A percentile compares a stretch with the other conserved stretches of the same genome.
These are phyloP conservation scores for Metschnikowia corniflorae DNA, from an alignment of 805 yeast genomes.

Conservation along the genomic window DNA sequence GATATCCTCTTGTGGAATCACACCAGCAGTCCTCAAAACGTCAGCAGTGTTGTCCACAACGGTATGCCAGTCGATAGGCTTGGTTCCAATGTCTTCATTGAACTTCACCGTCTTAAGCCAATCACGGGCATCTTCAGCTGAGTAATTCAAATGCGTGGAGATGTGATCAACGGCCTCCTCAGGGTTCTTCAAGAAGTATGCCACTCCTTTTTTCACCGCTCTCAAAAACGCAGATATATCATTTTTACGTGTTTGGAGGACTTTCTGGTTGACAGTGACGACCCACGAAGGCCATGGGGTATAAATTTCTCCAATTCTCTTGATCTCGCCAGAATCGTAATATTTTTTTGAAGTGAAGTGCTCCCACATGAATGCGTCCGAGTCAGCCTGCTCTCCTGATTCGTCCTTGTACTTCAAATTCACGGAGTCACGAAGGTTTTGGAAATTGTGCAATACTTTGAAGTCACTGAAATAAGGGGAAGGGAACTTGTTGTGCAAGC, in stretches of 20 bases:
- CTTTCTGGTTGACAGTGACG: constrained; percentile 49
- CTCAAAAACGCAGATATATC: constrained; percentile 39
- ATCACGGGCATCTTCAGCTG: constrained; percentile 68
- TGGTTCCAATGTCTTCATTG: constrained; percentile 37
- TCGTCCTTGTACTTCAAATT: constrained; percentile 43
- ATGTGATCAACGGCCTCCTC: constrained; percentile 69
- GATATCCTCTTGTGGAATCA: constrained; percentile 33
- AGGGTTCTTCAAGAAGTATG: constrained; percentile 54
- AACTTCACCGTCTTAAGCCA: constrained; percentile 83
- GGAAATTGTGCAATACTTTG: constrained; percentile 62
- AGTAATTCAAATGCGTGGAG: constrained; percentile 65
- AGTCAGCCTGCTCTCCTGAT: constrained; percentile 30
- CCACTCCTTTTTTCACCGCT: constrained; percentile 65
- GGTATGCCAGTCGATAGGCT: constrained; percentile 43
- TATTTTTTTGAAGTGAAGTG: constrained; percentile 83
- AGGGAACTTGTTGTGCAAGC: constrained; percentile 53
- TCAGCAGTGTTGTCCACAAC: constrained; percentile 54
- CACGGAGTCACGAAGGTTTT: constrained; percentile 76
- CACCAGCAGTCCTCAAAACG: constrained; percentile 64
- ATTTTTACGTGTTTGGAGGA: constrained; percentile 26
- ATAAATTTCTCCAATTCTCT: constrained; percentile 79
- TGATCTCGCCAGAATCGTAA: constrained; percentile 76
- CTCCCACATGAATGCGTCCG: constrained; percentile 96
- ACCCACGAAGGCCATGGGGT: constrained; percentile 99
- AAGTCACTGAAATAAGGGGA: constrained; percentile 50